Evolutionary conservation across 169 alveolate species (phyloP), one percentile per base, ranked within the genome.

Genomic region (Plasmodium cynomolgi): DNA sequence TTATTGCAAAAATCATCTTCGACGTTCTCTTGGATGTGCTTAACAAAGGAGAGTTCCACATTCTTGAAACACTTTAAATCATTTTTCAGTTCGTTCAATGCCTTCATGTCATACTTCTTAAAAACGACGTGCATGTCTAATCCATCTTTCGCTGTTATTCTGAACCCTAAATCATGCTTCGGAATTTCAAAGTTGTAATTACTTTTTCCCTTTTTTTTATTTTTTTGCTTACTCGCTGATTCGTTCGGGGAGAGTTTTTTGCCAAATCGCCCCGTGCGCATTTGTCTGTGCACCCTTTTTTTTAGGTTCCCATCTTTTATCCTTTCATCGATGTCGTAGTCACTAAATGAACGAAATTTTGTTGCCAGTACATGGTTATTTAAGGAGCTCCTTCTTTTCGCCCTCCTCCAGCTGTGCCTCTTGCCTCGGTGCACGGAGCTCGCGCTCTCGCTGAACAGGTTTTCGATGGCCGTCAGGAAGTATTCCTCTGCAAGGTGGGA

Each of bases 101-200:
- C 93, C 71, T 94, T 79, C 34, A 95, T 81, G 79, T 95, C 97
- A 93, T 95, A 93, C 68, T 93, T 92, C 29, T 95, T 92, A 82
- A 92, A 86, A n/a, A 95, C 79, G 23, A 95, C 88, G 54, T 95
- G 97, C 26, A 95, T 37, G 23, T 95, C 97, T 71, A 95, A 44
- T 8, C 97, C 97, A 56, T 92, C 84, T 58, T 92, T 94, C 50
- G 85, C 82, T 47, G 97, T 95, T 54, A 95, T 81, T 79, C 95
- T 92, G 79, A 95, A 88, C 17, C 94, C 94, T 79, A 31, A 26
- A 62, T 88, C 50, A 17, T 88, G 86, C 20, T 79, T 88, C 1
- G 94, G 94, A 39, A 80, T 88, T 26, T 88, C 81, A 88, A 88
- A 88, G 26, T 88, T 79, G 82, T 88, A 88, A 29, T 80, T 56